These are phyloP conservation scores for Globisporangium spinosum DNA, from an alignment of 352 stramenopile genomes.

Conservation along the genomic window DNA sequence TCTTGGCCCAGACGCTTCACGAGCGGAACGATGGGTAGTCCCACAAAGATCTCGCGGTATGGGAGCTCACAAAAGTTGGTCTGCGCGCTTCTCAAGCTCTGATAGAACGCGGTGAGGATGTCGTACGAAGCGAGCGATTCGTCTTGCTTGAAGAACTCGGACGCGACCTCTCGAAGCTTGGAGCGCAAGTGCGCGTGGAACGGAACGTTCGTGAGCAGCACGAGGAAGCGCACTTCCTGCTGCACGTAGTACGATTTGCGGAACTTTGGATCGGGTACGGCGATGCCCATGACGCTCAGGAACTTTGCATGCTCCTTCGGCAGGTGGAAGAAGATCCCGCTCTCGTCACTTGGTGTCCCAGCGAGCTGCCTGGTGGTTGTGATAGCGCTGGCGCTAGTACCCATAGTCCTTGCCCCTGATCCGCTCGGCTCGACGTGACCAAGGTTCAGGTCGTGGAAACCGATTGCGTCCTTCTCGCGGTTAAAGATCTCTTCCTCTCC, in stretches of 20 bases:
- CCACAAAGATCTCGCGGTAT: slow-evolving; percentile 34
- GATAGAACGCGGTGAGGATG: slow-evolving; percentile 32
- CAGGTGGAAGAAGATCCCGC: slow-evolving; percentile 52
- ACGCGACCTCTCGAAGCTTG: slow-evolving; percentile 30
- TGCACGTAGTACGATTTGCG: slow-evolving; percentile 36
- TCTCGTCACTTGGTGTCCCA: slow-evolving; percentile 11
- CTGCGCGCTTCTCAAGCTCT: slow-evolving; percentile 15
- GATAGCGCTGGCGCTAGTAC: neutral
- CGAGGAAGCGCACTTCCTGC: slow-evolving; percentile 45
- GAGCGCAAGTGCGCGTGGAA: slow-evolving; percentile 40
- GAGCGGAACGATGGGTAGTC: slow-evolving; percentile 45
- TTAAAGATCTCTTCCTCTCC: slow-evolving; percentile 75
- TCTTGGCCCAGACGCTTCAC: slow-evolving; percentile 51
- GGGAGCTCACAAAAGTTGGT: slow-evolving; percentile 36
- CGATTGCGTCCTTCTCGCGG: slow-evolving; percentile 47
- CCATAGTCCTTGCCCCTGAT: no score
- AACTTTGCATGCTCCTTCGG: slow-evolving; percentile 19
- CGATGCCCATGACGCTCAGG: slow-evolving; percentile 40
- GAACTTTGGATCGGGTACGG: slow-evolving; percentile 36
- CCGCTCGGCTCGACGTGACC: slow-evolving; percentile 7
- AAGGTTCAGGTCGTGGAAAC: slow-evolving; percentile 27
- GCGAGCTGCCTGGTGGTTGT: neutral
- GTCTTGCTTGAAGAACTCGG: slow-evolving; percentile 30
- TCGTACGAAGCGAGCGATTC: slow-evolving; percentile 22
- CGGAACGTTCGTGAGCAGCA: slow-evolving; percentile 43